Conservation (phyloP, 176 grass and related monocot genomes). For the Triticum timopheevii region DNA sequence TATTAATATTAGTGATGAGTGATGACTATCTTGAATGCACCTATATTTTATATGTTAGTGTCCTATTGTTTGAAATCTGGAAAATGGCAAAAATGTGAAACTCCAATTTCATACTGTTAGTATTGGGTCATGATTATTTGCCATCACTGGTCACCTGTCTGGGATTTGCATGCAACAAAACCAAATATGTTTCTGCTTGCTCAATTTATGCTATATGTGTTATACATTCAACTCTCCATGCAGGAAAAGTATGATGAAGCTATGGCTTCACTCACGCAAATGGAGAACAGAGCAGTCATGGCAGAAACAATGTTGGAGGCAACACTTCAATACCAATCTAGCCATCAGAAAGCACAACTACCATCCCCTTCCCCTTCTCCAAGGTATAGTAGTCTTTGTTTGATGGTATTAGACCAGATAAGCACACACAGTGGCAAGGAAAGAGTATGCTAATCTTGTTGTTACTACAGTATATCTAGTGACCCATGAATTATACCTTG, state of each 20-base stretch:
- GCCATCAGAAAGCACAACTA: constrained; percentile 87
- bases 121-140: constrained; percentile 15
- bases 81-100: constrained; percentile 21
- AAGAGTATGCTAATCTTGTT: constrained; percentile 28
- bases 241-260: constrained; percentile 89
- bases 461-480: not conserved
- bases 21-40: not conserved
- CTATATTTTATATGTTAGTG: too few relatives aligned
- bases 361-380: constrained; percentile 71
- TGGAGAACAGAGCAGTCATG: constrained; percentile 98
- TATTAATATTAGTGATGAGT: constrained; percentile 15
- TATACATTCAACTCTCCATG: constrained; percentile 40
- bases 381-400: constrained; percentile 58
- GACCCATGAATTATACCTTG: constrained; percentile 18
- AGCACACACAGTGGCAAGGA: not conserved
- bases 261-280: constrained; percentile 56
- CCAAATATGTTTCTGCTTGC: constrained; percentile 3
- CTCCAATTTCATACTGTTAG: constrained; percentile 11
- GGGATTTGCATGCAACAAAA: constrained; percentile 29
- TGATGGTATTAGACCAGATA: constrained; percentile 22
- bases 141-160: not conserved
- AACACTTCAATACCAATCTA: constrained; percentile 96
- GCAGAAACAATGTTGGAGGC: constrained; percentile 98
- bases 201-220: constrained; percentile 14
- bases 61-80: constrained; percentile 3